Evolutionary conservation across 441 rosid genomes (phyloP).

Genomic region (Pelargonium australe): DNA sequence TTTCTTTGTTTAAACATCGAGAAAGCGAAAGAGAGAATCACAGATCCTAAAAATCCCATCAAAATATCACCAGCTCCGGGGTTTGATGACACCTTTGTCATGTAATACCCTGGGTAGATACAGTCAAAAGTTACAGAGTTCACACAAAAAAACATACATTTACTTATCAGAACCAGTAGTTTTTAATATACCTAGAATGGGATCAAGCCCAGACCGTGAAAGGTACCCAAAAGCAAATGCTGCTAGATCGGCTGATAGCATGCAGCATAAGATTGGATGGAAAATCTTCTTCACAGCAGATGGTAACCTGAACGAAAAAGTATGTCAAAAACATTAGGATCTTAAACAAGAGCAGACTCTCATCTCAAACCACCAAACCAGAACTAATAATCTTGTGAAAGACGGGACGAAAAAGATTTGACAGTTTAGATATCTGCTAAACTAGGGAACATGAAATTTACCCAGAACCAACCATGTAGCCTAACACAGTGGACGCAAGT

Average conservation of each 20-base stretch:
- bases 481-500: slow-evolving; percentile 82
- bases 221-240: slow-evolving; percentile 76
- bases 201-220: slow-evolving; percentile 74
- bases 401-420: not conserved
- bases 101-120: slow-evolving; percentile 59
- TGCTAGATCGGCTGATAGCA: slow-evolving; percentile 75
- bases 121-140: slow-evolving; percentile 10
- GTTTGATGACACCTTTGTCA: slow-evolving; percentile 66
- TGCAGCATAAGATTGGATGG: slow-evolving; percentile 87
- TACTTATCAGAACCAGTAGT: too few relatives aligned
- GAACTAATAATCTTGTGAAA: not conserved
- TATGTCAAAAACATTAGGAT: slow-evolving; percentile 8
- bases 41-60: slow-evolving; percentile 95
- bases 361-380: not conserved
- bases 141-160: too few relatives aligned
- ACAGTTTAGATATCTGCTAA: not conserved
- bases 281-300: slow-evolving; percentile 59
- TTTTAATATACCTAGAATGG: slow-evolving; percentile 59
- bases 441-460: slow-evolving; percentile 25
- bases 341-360: slow-evolving; percentile 3
- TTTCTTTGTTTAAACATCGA: slow-evolving; percentile 96
- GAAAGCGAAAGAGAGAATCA: slow-evolving; percentile 89
- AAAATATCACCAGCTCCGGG: slow-evolving; percentile 96
- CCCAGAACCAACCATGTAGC: slow-evolving; percentile 89
- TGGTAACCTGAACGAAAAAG: slow-evolving; percentile 54